Evolutionary conservation across 75 land plant genomes (phyloP).

Genomic region (Pinus tabuliformis): DNA sequence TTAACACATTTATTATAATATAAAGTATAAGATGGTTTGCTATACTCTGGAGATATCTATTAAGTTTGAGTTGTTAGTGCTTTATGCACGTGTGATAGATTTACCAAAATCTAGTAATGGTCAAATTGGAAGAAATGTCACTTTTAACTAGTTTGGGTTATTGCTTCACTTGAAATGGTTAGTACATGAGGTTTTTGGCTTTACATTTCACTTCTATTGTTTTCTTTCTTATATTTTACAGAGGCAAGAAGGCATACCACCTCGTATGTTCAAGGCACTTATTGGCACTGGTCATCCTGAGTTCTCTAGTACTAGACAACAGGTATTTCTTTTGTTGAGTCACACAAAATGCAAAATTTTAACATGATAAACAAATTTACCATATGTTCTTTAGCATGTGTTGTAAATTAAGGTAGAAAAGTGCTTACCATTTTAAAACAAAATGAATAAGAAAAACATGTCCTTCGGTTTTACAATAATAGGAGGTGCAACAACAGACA

Average conservation of each 20-base stretch:
- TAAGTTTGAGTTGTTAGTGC: neutral
- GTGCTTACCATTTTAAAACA: neutral
- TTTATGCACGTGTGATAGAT: no score
- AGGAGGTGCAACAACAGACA: neutral
- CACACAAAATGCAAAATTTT: neutral
- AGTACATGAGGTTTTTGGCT: neutral
- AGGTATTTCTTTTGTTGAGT: slow-evolving; percentile 44
- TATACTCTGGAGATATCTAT: neutral
- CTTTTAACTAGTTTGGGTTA: no score
- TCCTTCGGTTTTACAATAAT: neutral
- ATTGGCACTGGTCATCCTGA: slow-evolving; percentile 98
- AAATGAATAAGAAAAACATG: neutral
- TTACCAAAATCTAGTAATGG: no score
- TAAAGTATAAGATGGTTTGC: neutral
- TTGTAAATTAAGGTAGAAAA: neutral
- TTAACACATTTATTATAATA: no score
- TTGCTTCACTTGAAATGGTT: no score
- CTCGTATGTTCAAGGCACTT: slow-evolving; percentile 96
- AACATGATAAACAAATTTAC: neutral
- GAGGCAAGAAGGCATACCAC: slow-evolving; percentile 92
- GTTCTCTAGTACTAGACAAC: slow-evolving; percentile 94
- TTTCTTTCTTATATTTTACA: slow-evolving; percentile 26
- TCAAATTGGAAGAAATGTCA: no score
- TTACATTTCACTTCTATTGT: slow-evolving; percentile 8
- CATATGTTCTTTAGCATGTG: neutral